Conservation (phyloP, 2,329 filamentous ascomycete species). For the Neofusicoccum sp. region DNA sequence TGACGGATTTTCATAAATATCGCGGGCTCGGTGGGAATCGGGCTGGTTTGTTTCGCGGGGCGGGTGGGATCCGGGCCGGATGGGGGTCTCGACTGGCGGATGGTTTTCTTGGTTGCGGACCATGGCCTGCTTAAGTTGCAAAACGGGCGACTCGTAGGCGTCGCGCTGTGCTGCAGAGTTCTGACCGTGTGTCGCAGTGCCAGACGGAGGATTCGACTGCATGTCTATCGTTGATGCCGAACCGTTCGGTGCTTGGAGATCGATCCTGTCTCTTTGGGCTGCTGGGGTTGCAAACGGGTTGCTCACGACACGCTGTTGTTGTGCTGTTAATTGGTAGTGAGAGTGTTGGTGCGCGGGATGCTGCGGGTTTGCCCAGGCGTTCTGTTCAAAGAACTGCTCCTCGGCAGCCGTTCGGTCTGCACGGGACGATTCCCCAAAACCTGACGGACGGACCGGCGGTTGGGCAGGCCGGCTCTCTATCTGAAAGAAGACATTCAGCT, state of each 20-base stretch:
- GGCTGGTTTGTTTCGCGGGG: background rate
- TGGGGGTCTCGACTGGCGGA: background rate
- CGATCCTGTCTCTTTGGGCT: slow-evolving; percentile 35
- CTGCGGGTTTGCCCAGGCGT: slow-evolving; percentile 89
- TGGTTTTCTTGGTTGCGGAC: background rate
- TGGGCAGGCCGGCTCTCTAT: background rate
- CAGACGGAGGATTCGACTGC: slow-evolving; percentile 39
- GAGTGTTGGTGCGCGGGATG: slow-evolving; percentile 39
- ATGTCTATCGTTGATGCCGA: slow-evolving; percentile 41
- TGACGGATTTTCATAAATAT: slow-evolving; percentile 7
- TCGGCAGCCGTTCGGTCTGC: slow-evolving; percentile 62
- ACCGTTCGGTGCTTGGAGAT: slow-evolving; percentile 35
- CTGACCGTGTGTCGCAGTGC: slow-evolving; percentile 23
- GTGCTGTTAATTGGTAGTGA: slow-evolving; percentile 29
- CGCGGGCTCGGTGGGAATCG: background rate
- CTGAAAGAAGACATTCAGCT: slow-evolving; percentile 5
- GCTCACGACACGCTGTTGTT: slow-evolving; percentile 10
- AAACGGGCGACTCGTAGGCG: slow-evolving; percentile 37
- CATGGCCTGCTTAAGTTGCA: slow-evolving; percentile 34
- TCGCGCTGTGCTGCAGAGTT: slow-evolving; percentile 22
- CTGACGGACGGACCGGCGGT: slow-evolving; percentile 3
- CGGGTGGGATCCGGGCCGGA: background rate
- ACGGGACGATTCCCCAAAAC: slow-evolving; percentile 35
- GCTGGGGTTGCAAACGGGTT: slow-evolving; percentile 29
- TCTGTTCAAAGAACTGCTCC: slow-evolving; percentile 85